phyloP scores from a whole-genome alignment of 176 grass and related monocot species.

The Cymbopogon citratus region DNA sequence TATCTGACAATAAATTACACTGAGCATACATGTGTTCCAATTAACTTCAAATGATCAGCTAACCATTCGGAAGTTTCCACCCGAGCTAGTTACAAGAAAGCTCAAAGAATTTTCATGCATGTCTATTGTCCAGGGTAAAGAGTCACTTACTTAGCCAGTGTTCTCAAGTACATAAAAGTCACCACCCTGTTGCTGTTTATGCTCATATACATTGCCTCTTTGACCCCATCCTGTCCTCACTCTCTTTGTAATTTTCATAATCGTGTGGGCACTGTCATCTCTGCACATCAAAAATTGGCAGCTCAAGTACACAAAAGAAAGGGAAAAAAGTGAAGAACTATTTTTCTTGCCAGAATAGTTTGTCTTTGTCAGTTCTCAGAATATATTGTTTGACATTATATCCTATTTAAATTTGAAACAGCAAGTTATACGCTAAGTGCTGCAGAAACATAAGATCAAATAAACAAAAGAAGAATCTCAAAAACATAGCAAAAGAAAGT shows the following conservation, averaged over 20 bases:
- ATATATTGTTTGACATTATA: neutral
- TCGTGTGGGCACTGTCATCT: constrained; percentile 71
- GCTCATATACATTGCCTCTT: constrained; percentile 51
- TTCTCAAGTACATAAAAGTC: constrained; percentile 40
- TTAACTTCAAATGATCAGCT: neutral
- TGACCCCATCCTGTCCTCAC: constrained; percentile 86
- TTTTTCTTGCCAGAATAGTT: constrained; percentile 12
- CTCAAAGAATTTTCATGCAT: neutral
- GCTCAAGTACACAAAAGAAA: constrained; percentile 1
- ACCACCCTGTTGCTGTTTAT: constrained; percentile 28
- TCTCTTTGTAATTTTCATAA: constrained; percentile 87
- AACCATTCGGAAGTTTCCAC: constrained; percentile 1
- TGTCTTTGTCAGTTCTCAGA: constrained; percentile 7
- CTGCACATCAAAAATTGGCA: constrained; percentile 47
- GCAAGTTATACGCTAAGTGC: neutral
- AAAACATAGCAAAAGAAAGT: constrained; percentile 1
- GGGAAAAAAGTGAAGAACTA: neutral
- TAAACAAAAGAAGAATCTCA: constrained; percentile 5
- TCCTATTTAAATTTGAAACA: neutral
- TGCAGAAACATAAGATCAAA: constrained; percentile 12
- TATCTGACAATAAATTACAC: neutral
- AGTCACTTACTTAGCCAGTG: constrained; percentile 44
- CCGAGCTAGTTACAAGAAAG: neutral
- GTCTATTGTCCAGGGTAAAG: constrained; percentile 4
- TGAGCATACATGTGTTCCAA: neutral